Conservation (phyloP, 176 grass and related monocot species). For the Rhynchospora tenuis region DNA sequence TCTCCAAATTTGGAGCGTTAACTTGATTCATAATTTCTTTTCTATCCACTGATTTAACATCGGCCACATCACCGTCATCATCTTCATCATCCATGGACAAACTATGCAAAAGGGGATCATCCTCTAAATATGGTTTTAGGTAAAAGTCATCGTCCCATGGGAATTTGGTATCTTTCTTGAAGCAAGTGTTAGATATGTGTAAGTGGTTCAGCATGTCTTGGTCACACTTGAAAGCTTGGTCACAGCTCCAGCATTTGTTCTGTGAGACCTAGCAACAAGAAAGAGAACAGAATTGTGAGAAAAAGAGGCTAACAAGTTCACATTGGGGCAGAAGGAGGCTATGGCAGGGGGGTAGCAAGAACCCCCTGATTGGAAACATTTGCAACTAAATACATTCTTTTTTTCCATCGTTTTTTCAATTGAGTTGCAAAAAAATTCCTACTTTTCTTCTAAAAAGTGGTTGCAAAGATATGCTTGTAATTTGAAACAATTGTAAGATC, state of each 20-base stretch:
- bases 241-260: conserved; percentile 69
- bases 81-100: conserved; percentile 50
- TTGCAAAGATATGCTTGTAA: too few relatives aligned
- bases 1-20: not conserved
- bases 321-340: too few relatives aligned
- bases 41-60: conserved; percentile 30
- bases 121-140: conserved; percentile 78
- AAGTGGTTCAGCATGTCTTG: conserved; percentile 37
- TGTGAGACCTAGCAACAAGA: conserved; percentile 52
- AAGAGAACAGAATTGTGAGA: not conserved
- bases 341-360: too few relatives aligned
- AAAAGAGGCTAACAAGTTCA: too few relatives aligned
- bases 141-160: conserved; percentile 63
- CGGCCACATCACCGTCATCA: conserved; percentile 39
- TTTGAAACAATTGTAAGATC: too few relatives aligned
- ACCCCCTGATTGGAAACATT: too few relatives aligned
- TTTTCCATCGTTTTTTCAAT: too few relatives aligned
- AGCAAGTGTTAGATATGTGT: conserved; percentile 22
- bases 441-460: not conserved
- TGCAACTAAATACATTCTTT: too few relatives aligned
- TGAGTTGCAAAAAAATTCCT: too few relatives aligned
- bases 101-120: conserved; percentile 78
- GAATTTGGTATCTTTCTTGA: conserved; percentile 28
- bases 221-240: conserved; percentile 32
- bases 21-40: conserved; percentile 35